These are phyloP conservation scores for Xylariaceae sp. DNA, from an alignment of 2,329 filamentous ascomycete genomes.

Conservation along the genomic window DNA sequence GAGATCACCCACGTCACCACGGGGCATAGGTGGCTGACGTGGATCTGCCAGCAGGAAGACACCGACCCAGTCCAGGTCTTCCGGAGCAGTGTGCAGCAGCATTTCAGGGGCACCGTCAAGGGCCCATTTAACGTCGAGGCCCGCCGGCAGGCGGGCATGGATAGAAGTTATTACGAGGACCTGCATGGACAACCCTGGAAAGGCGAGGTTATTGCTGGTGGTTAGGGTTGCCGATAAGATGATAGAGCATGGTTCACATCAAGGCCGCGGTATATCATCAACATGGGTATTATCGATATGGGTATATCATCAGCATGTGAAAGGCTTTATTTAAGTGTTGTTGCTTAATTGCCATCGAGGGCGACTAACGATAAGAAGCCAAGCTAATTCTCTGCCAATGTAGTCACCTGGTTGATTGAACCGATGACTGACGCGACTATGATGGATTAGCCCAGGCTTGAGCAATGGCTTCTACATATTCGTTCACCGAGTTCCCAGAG, in stretches of 20 bases:
- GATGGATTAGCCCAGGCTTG: too few species aligned
- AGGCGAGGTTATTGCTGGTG: conserved; percentile 35
- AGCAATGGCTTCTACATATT: too few species aligned
- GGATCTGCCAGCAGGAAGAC: conserved; percentile 49
- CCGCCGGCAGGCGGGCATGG: conserved; percentile 47
- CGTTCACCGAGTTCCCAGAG: too few species aligned
- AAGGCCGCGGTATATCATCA: not conserved
- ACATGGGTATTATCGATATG: too few species aligned
- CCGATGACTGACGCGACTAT: too few species aligned
- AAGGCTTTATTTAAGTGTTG: too few species aligned
- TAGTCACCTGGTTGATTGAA: too few species aligned
- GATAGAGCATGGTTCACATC: not conserved
- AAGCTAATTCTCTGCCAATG: too few species aligned
- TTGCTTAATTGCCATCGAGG: too few species aligned
- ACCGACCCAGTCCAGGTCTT: conserved; percentile 50
- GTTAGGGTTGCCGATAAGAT: conserved; percentile 17
- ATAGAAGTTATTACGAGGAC: conserved; percentile 45
- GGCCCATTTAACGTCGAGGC: conserved; percentile 50
- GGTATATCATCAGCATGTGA: not conserved
- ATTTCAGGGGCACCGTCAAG: conserved; percentile 46
- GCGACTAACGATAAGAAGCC: too few species aligned
- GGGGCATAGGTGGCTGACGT: conserved; percentile 49
- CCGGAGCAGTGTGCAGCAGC: conserved; percentile 44
- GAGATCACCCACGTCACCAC: conserved; percentile 53
- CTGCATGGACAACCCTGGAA: conserved; percentile 33